Evolutionary conservation across 2,329 filamentous ascomycete species (phyloP).

Genomic region (Nannizziopsis arthrosporioides): DNA sequence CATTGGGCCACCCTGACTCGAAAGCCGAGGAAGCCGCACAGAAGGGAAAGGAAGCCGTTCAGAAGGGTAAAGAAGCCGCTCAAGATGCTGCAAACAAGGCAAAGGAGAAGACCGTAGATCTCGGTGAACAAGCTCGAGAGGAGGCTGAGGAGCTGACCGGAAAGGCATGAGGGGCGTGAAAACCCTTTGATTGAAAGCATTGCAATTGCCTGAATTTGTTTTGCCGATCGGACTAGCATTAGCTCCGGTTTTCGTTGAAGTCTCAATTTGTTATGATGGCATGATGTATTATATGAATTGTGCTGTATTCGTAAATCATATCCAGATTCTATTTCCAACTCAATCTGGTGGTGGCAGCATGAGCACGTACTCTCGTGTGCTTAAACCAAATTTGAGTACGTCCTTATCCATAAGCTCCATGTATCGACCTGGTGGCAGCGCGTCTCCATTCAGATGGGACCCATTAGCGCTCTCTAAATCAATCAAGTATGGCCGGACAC

Average conservation of each 20-base stretch:
- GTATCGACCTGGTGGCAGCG: constrained; percentile 63
- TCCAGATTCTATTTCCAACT: constrained; percentile 6
- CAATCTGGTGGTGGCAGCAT: constrained; percentile 52
- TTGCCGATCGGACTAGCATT: background rate
- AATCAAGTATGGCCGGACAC: constrained; percentile 76
- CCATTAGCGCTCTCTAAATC: constrained; percentile 92
- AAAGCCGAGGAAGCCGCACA: constrained; percentile 30
- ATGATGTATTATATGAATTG: constrained; percentile 9
- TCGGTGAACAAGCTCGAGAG: constrained; percentile 21
- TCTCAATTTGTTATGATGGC: background rate
- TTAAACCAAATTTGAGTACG: constrained; percentile 75
- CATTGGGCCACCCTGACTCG: constrained; percentile 29
- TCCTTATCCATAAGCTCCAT: constrained; percentile 82
- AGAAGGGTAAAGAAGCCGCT: constrained; percentile 22
- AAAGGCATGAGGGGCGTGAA: constrained; percentile 14
- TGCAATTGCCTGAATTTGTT: background rate
- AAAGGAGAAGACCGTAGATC: constrained; percentile 28
- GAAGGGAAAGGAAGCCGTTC: constrained; percentile 26
- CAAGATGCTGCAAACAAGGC: constrained; percentile 20
- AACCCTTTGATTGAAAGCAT: background rate
- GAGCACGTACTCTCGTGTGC: constrained; percentile 86
- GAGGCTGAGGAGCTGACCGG: constrained; percentile 20
- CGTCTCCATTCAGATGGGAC: constrained; percentile 66
- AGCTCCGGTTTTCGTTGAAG: background rate
- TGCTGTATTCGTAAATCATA: constrained; percentile 5